A percentile compares a stretch with the other conserved stretches of the same genome.
phyloP scores from a whole-genome alignment of 306 rosid species.

The Crotalaria pallida region DNA sequence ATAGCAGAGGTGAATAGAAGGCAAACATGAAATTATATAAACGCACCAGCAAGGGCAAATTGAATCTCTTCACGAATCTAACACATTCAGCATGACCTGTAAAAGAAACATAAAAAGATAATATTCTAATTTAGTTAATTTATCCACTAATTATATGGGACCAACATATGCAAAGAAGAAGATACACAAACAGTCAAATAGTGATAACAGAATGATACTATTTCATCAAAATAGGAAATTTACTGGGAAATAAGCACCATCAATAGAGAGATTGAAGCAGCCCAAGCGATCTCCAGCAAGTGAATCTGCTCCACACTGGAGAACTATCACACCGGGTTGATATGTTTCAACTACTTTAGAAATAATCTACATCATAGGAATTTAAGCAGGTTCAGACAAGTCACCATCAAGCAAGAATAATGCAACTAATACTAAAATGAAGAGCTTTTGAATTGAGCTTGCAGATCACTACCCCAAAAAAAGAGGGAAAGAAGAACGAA shows the following conservation, averaged over 20 bases:
- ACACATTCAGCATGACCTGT: constrained; percentile 98
- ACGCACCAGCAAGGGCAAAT: constrained; percentile 88
- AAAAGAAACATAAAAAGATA: constrained; percentile 25
- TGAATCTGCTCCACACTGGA: constrained; percentile 99
- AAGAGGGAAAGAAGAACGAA: background rate
- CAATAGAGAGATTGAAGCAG: constrained; percentile 99
- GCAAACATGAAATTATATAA: constrained; percentile 20
- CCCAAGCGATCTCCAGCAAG: constrained; percentile 99
- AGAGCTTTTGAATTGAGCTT: constrained; percentile 26
- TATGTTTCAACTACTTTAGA: constrained; percentile 97
- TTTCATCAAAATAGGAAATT: constrained; percentile 31
- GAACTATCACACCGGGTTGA: constrained; percentile 92
- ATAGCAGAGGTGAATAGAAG: constrained; percentile 1
- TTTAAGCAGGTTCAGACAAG: constrained; percentile 10
- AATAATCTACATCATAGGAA: constrained; percentile 57
- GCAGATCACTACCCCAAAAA: constrained; percentile 28
- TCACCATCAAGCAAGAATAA: constrained; percentile 14
- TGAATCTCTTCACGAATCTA: constrained; percentile 85
- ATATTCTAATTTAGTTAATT: constrained; percentile 3
- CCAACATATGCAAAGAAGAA: background rate
- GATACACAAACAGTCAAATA: background rate
- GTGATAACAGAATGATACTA: background rate
- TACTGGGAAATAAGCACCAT: constrained; percentile 73
- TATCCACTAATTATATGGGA: background rate
- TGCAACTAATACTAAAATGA: background rate